Percentiles rank a stretch among this genome's conserved stretches.
Evolutionary conservation across 1,284 basidiomycete species (phyloP).

Genomic region (Pseudozyma tsukubaensis): DNA sequence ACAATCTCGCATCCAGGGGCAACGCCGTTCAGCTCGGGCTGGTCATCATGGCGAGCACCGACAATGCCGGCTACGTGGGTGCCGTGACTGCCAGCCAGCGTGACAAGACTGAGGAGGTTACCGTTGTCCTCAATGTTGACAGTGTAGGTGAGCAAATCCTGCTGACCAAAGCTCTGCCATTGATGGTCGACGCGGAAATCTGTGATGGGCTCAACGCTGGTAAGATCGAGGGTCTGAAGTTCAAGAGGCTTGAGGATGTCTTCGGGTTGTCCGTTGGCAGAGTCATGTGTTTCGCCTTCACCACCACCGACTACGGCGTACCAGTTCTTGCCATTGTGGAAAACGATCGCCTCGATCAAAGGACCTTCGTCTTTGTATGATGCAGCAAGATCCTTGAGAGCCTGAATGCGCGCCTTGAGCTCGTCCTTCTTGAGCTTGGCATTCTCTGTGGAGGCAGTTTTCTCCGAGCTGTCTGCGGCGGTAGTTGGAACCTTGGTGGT

Average conservation of each 20-base stretch:
- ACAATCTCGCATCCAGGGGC: slow-evolving; percentile 68
- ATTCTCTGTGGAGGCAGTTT: slow-evolving; percentile 18
- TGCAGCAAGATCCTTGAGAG: slow-evolving; percentile 64
- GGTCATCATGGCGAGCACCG: slow-evolving; percentile 60
- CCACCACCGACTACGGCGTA: slow-evolving; percentile 67
- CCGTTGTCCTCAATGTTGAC: slow-evolving; percentile 66
- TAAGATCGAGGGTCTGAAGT: slow-evolving; percentile 58
- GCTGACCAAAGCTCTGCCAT: slow-evolving; percentile 65
- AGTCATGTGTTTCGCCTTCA: slow-evolving; percentile 64
- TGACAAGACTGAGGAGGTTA: slow-evolving; percentile 63
- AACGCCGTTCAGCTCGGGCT: slow-evolving; percentile 66
- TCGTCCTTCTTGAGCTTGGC: slow-evolving; percentile 56
- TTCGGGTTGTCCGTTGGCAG: slow-evolving; percentile 54
- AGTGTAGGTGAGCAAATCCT: slow-evolving; percentile 67
- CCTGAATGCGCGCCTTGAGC: slow-evolving; percentile 62
- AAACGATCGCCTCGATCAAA: slow-evolving; percentile 66
- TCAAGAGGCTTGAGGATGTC: slow-evolving; percentile 42
- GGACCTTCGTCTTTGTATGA: slow-evolving; percentile 66
- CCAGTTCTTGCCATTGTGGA: slow-evolving; percentile 68
- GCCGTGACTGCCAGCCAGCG: slow-evolving; percentile 67
- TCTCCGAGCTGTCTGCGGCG: slow-evolving; percentile 14
- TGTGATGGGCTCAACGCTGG: slow-evolving; percentile 56
- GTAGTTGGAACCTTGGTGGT: slow-evolving; percentile 4
- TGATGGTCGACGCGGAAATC: slow-evolving; percentile 67
- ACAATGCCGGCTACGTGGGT: slow-evolving; percentile 69